Percentiles rank a stretch among this genome's conserved stretches.
These are phyloP conservation scores for Waltergamsia citrina DNA, from an alignment of 2,329 filamentous ascomycete genomes.

Conservation along the genomic window DNA sequence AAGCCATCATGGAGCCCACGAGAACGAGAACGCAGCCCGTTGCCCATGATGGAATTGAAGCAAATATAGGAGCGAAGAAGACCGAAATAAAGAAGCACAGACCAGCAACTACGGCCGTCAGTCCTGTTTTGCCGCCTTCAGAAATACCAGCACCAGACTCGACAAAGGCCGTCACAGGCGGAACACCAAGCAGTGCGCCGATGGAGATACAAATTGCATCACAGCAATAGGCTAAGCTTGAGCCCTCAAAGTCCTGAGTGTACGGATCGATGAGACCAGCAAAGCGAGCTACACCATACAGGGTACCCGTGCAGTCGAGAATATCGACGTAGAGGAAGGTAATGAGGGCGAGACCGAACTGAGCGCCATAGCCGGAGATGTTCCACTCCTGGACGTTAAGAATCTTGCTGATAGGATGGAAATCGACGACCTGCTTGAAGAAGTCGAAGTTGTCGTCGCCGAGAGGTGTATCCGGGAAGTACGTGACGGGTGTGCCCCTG, in stretches of 20 bases:
- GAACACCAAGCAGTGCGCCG: conserved; percentile 65
- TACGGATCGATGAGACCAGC: conserved; percentile 70
- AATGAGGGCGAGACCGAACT: conserved; percentile 76
- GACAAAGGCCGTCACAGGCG: conserved; percentile 79
- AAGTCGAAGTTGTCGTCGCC: conserved; percentile 71
- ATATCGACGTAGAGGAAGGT: conserved; percentile 91
- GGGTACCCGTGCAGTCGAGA: conserved; percentile 74
- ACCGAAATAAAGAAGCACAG: conserved; percentile 79
- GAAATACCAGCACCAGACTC: conserved; percentile 87
- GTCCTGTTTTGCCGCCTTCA: conserved; percentile 74
- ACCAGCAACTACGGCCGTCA: conserved; percentile 73
- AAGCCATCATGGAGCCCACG: conserved; percentile 81
- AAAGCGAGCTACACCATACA: conserved; percentile 86
- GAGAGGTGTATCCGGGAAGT: conserved; percentile 63
- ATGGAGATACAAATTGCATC: conserved; percentile 74
- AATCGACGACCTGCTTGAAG: conserved; percentile 79
- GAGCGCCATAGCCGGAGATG: conserved; percentile 55
- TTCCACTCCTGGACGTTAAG: conserved; percentile 69
- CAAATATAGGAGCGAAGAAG: conserved; percentile 87
- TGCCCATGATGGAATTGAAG: conserved; percentile 81
- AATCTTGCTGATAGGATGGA: conserved; percentile 64
- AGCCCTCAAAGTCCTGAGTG: conserved; percentile 82
- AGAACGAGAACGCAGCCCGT: conserved; percentile 83
- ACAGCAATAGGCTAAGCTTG: conserved; percentile 72
- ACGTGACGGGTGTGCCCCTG: conserved; percentile 63